phyloP scores from a whole-genome alignment of 768 basidiomycete genomes.

The Kwoniella europaea region DNA sequence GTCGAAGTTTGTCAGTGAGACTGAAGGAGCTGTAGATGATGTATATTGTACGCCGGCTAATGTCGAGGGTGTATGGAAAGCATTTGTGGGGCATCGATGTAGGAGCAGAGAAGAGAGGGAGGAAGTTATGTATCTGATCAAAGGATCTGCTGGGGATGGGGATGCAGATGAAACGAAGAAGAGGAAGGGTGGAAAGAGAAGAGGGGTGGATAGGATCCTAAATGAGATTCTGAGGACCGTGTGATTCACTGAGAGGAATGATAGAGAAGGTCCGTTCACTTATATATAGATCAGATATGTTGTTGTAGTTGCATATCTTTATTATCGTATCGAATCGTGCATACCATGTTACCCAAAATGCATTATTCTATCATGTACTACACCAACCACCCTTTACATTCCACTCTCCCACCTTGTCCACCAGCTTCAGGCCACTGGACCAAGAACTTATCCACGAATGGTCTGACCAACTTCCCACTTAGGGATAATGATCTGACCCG shows the following conservation, averaged over 20 bases:
- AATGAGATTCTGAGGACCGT: constrained; percentile 33
- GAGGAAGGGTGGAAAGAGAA: neutral
- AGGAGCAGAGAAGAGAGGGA: constrained; percentile 29
- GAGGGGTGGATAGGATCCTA: constrained; percentile 29
- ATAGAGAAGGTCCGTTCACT: neutral
- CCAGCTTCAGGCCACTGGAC: constrained; percentile 81
- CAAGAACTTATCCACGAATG: constrained; percentile 87
- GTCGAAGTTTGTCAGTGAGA: neutral
- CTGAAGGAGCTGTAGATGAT: constrained; percentile 20
- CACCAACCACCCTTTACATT: constrained; percentile 24
- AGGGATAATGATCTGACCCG: constrained; percentile 79
- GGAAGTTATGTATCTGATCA: constrained; percentile 48
- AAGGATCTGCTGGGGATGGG: constrained; percentile 28
- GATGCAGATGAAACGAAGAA: neutral
- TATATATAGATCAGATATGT: no score
- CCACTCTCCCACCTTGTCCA: neutral
- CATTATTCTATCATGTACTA: neutral
- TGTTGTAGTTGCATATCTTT: neutral
- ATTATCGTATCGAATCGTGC: no score
- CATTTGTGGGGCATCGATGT: constrained; percentile 34
- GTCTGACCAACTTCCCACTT: constrained; percentile 78
- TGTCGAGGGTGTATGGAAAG: constrained; percentile 32
- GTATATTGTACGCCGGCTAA: constrained; percentile 35
- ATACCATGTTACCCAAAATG: constrained; percentile 12
- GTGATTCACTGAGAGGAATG: neutral